Conservation (phyloP, 148 eudicot species). For the Camellia granthamiana region DNA sequence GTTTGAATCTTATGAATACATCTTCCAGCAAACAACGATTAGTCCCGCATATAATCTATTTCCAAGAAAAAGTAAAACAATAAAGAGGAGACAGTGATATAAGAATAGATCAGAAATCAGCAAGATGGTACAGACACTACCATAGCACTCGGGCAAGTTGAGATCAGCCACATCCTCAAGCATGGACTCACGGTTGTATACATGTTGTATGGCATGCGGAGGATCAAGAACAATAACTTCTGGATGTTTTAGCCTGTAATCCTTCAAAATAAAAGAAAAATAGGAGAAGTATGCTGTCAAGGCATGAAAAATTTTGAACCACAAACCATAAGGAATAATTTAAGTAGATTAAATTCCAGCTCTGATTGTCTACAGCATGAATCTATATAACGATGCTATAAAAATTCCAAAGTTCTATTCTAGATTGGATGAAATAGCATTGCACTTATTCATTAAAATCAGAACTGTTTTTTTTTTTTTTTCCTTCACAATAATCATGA, state of each 20-base stretch:
- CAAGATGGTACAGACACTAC: conserved; percentile 28
- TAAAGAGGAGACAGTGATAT: not conserved
- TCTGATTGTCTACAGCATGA: not conserved
- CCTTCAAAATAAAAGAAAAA: conserved; percentile 35
- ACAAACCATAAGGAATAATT: not conserved
- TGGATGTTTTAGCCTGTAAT: conserved; percentile 62
- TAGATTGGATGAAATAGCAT: too few relatives aligned
- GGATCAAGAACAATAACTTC: conserved; percentile 72
- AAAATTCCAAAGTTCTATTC: not conserved
- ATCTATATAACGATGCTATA: not conserved
- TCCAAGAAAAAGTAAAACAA: not conserved
- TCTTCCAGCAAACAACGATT: conserved; percentile 14
- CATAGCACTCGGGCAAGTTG: conserved; percentile 47
- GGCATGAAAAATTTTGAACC: not conserved
- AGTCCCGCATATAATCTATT: not conserved
- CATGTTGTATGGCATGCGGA: conserved; percentile 62
- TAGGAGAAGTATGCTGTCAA: not conserved
- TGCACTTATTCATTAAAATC: not conserved
- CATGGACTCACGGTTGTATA: conserved; percentile 65
- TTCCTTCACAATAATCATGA: not conserved
- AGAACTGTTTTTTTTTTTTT: not conserved
- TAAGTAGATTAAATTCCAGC: not conserved
- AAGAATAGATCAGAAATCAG: not conserved
- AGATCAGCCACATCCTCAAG: conserved; percentile 66
- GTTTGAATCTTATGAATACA: not conserved